Evolutionary conservation across 2,329 filamentous ascomycete genomes (phyloP).

Genomic region (Fulvia fulva): DNA sequence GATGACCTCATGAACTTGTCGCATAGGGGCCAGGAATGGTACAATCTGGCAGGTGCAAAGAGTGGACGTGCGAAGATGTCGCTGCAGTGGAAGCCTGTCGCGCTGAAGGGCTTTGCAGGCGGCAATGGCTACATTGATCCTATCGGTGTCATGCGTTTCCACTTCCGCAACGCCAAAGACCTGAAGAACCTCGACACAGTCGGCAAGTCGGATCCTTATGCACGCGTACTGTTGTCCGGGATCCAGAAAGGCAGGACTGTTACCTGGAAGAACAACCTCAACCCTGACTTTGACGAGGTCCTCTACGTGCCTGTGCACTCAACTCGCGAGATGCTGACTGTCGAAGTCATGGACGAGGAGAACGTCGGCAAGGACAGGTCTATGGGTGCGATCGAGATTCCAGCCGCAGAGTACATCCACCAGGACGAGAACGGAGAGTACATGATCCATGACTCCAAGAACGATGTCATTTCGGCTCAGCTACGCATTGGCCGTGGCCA

Average conservation of each 20-base stretch:
- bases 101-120: constrained; percentile 70
- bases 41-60: constrained; percentile 75
- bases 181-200: constrained; percentile 91
- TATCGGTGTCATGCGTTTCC: constrained; percentile 90
- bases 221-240: constrained; percentile 80
- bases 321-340: constrained; percentile 71
- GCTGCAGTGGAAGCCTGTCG: constrained; percentile 92
- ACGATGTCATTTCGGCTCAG: constrained; percentile 57
- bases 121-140: constrained; percentile 87
- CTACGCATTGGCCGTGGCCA: constrained; percentile 70
- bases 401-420: constrained; percentile 71
- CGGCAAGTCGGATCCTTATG: constrained; percentile 96
- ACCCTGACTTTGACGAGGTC: constrained; percentile 93
- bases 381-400: constrained; percentile 74
- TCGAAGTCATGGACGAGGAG: constrained; percentile 97
- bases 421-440: constrained; percentile 80
- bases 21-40: constrained; percentile 95
- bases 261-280: constrained; percentile 91
- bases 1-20: constrained; percentile 89
- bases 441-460: constrained; percentile 70
- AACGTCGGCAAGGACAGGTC: constrained; percentile 86
- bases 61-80: constrained; percentile 85
- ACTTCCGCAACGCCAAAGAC: constrained; percentile 78
- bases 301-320: constrained; percentile 91
- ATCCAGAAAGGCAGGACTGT: constrained; percentile 89